Conservation (phyloP, 495 filamentous ascomycete species). For the Aspergillus sclerotiicarbonarius region DNA sequence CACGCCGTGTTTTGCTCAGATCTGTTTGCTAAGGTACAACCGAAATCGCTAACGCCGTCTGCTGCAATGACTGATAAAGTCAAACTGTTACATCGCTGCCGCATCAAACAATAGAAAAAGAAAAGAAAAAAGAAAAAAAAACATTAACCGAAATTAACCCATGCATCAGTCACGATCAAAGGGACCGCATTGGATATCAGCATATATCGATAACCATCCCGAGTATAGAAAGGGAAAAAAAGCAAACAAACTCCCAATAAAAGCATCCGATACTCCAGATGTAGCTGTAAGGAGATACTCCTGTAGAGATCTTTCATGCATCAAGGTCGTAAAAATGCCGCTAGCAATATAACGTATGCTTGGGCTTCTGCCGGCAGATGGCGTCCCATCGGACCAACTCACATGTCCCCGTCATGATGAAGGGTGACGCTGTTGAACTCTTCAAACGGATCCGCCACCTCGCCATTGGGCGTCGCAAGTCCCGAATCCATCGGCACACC, state of each 20-base stretch:
- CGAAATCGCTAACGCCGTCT: constrained; percentile 27
- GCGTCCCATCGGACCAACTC: background rate
- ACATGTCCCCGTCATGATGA: constrained; percentile 85
- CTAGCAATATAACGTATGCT: constrained; percentile 28
- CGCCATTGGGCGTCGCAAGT: constrained; percentile 78
- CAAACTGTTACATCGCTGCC: constrained; percentile 15
- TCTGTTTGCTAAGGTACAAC: constrained; percentile 9
- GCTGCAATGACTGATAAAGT: constrained; percentile 19
- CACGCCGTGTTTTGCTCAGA: constrained; percentile 5
- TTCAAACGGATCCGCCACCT: constrained; percentile 90
- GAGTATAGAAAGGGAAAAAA: constrained; percentile 17
- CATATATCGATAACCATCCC: constrained; percentile 15
- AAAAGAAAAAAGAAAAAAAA: too few relatives aligned
- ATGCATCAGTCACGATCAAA: constrained; percentile 16
- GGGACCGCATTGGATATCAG: constrained; percentile 3
- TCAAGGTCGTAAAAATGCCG: constrained; percentile 36
- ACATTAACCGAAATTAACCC: constrained; percentile 16
- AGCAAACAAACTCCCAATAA: constrained; percentile 14
- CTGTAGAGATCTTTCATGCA: constrained; percentile 39
- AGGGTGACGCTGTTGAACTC: constrained; percentile 98
- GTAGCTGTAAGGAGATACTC: constrained; percentile 22
- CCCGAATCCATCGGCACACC: constrained; percentile 85
- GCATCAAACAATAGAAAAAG: constrained; percentile 6
- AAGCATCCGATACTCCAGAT: constrained; percentile 31
- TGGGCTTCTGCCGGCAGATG: constrained; percentile 18